These are phyloP conservation scores for Tolypocladium ophioglossoides DNA, from an alignment of 2,329 filamentous ascomycete genomes.

Conservation along the genomic window DNA sequence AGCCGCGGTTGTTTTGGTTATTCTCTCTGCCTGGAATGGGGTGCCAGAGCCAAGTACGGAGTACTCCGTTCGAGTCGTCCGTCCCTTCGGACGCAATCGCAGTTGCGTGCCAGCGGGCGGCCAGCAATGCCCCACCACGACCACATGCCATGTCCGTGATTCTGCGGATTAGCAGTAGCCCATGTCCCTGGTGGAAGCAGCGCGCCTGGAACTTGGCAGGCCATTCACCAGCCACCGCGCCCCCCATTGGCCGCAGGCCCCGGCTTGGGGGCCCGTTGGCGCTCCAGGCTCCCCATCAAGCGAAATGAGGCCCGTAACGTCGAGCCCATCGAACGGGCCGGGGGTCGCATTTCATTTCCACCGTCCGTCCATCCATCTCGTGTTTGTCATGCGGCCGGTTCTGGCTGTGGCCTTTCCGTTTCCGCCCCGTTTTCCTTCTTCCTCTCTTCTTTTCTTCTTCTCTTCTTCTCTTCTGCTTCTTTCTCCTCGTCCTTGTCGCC, in stretches of 20 bases:
- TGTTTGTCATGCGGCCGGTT: neutral
- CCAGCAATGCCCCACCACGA: neutral
- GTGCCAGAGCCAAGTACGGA: no score
- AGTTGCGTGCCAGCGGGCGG: neutral
- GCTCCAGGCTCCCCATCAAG: constrained; percentile 6
- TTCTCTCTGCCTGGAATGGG: no score
- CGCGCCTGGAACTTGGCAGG: neutral
- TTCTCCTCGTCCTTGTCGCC: neutral
- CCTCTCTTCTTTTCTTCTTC: neutral
- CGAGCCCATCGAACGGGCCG: neutral
- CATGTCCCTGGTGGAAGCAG: neutral
- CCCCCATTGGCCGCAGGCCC: neutral
- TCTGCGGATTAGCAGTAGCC: no score
- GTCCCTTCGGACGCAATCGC: neutral
- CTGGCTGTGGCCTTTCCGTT: neutral
- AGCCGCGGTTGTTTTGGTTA: neutral
- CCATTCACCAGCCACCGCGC: neutral
- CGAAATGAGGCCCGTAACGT: constrained; percentile 11
- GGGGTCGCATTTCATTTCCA: neutral
- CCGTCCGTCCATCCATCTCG: neutral
- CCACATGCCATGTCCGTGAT: no score
- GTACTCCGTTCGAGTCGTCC: no score
- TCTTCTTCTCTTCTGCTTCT: neutral
- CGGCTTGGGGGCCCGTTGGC: neutral
- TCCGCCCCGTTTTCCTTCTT: neutral